Evolutionary conservation across 495 filamentous ascomycete species (phyloP).

Genomic region (Baudoinia panamericana): DNA sequence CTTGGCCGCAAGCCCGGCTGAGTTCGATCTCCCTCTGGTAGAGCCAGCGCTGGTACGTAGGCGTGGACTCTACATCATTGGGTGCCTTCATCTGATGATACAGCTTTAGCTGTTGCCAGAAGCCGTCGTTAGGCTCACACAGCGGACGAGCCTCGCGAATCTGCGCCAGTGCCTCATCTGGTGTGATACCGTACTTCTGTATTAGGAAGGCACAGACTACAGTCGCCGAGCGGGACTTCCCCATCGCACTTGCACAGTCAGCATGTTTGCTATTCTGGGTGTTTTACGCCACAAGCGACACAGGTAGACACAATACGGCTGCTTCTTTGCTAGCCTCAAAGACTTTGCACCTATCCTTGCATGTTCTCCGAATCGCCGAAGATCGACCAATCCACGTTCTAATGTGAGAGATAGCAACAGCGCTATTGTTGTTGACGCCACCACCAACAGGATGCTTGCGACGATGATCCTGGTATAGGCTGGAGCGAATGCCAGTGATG

Average conservation of each 20-base stretch:
- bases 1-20: constrained; percentile 55
- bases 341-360: too few species aligned
- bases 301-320: too few species aligned
- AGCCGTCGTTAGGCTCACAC: constrained; percentile 70
- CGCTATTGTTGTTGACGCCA: too few species aligned
- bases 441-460: too few species aligned
- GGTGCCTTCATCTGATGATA: constrained; percentile 74
- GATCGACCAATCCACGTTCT: too few species aligned
- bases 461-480: too few species aligned
- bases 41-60: constrained; percentile 77
- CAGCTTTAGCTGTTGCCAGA: constrained; percentile 75
- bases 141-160: constrained; percentile 54
- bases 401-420: too few species aligned
- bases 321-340: too few species aligned
- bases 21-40: constrained; percentile 66
- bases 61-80: constrained; percentile 50
- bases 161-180: constrained; percentile 45
- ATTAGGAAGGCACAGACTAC: constrained; percentile 77
- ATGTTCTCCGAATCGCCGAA: too few species aligned
- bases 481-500: too few species aligned
- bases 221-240: constrained; percentile 81
- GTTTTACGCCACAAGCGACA: not conserved
- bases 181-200: constrained; percentile 44
- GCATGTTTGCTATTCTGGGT: too few species aligned
- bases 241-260: constrained; percentile 65